These are phyloP conservation scores for Crithidia thermophila DNA, from an alignment of 208 protist genomes.

Conservation along the genomic window DNA sequence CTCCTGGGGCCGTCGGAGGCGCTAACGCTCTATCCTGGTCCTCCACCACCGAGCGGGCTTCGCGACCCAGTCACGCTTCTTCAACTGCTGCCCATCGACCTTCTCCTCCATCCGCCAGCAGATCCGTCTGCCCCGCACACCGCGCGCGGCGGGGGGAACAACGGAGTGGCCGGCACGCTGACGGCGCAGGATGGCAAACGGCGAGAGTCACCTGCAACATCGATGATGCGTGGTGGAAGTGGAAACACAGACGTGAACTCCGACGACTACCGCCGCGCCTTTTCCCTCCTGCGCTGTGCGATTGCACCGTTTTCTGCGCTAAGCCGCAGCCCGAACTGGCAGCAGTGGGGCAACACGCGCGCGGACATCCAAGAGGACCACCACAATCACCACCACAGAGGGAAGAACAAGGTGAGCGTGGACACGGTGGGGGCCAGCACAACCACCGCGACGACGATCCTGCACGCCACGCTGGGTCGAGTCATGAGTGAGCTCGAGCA, in stretches of 20 bases:
- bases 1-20: neutral
- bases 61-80: constrained; percentile 17
- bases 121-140: neutral
- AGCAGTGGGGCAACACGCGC: neutral
- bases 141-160: neutral
- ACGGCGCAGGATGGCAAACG: too few species aligned
- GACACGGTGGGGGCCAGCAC: too few species aligned
- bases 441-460: too few species aligned
- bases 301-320: neutral
- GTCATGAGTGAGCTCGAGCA: constrained; percentile 10
- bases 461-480: neutral
- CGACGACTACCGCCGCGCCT: constrained; percentile 10
- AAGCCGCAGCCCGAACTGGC: neutral
- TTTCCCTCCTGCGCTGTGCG: constrained; percentile 17
- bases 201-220: too few species aligned
- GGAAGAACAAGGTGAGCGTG: too few species aligned
- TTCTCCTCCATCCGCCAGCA: neutral
- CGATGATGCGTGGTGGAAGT: too few species aligned
- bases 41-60: constrained; percentile 14
- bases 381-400: too few species aligned
- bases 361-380: too few species aligned
- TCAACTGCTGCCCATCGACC: constrained; percentile 16
- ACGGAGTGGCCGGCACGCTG: too few species aligned
- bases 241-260: too few species aligned
- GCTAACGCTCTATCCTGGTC: neutral